phyloP scores from a whole-genome alignment of 2,329 filamentous ascomycete species.

The Fusarium marasasianum region DNA sequence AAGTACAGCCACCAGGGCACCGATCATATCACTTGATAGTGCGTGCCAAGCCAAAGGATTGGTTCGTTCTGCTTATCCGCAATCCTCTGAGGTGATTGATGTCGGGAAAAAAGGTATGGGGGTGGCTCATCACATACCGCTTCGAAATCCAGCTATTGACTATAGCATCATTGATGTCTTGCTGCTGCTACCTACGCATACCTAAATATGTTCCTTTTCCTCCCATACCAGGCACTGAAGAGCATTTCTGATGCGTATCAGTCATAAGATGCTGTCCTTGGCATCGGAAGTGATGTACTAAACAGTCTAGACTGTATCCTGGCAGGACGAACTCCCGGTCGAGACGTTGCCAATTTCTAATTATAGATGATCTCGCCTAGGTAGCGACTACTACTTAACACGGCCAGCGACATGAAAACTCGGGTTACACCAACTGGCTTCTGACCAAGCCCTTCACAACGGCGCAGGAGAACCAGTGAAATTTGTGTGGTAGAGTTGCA shows the following conservation, averaged over 20 bases:
- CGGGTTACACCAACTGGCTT: conserved; percentile 14
- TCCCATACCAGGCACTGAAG: neutral
- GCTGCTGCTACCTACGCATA: neutral
- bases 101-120: neutral
- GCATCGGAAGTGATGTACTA: conserved; percentile 15
- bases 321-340: neutral
- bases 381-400: conserved; percentile 1
- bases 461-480: neutral
- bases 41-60: neutral
- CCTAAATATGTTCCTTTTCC: neutral
- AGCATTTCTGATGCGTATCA: neutral
- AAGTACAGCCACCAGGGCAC: neutral
- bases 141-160: neutral
- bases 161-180: neutral
- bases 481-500: neutral
- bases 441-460: neutral
- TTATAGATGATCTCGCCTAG: conserved; percentile 26
- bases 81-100: neutral
- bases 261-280: conserved; percentile 7
- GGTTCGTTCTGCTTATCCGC: neutral
- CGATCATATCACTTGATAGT: neutral
- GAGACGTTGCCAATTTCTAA: conserved; percentile 16
- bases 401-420: conserved; percentile 2
- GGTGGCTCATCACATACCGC: conserved; percentile 21
- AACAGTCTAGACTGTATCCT: neutral